These are phyloP conservation scores for Hygrophorus russula DNA, from an alignment of 768 basidiomycete species.

Conservation along the genomic window DNA sequence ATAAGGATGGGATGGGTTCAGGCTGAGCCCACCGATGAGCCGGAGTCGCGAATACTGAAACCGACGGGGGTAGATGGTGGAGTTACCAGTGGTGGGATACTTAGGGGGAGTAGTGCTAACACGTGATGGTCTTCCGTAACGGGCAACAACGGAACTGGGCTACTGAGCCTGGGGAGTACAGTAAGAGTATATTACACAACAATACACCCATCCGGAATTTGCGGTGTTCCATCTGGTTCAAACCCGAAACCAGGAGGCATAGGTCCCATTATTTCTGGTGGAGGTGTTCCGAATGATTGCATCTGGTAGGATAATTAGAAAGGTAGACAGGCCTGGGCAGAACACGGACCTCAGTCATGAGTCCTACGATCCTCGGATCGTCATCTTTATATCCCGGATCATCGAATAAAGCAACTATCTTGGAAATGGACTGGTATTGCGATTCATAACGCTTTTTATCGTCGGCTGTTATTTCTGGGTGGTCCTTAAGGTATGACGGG, in stretches of 20 bases:
- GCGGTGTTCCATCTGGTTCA: conserved; percentile 36
- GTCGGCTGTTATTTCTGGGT: conserved; percentile 39
- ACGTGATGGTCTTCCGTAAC: too few species aligned
- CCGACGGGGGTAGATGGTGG: too few species aligned
- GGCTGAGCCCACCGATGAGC: neutral
- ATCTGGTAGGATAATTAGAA: conserved; percentile 39
- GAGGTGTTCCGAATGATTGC: conserved; percentile 71
- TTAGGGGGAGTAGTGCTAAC: too few species aligned
- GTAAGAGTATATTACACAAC: conserved; percentile 12
- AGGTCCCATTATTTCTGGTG: conserved; percentile 73
- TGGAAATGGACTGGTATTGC: conserved; percentile 45
- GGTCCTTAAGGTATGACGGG: conserved; percentile 58
- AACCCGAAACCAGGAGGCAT: conserved; percentile 60
- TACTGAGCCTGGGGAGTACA: too few species aligned
- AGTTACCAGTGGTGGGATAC: too few species aligned
- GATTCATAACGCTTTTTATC: conserved; percentile 55
- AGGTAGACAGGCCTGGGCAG: neutral
- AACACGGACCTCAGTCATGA: conserved; percentile 62
- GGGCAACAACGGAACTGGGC: too few species aligned
- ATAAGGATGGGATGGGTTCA: too few species aligned
- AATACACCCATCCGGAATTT: conserved; percentile 15
- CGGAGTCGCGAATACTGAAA: neutral
- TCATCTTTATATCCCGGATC: conserved; percentile 46
- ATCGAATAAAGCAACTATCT: conserved; percentile 60
- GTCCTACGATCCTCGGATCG: conserved; percentile 42